Conservation (phyloP, 148 eudicot species). For the Chenopodium formosanum region DNA sequence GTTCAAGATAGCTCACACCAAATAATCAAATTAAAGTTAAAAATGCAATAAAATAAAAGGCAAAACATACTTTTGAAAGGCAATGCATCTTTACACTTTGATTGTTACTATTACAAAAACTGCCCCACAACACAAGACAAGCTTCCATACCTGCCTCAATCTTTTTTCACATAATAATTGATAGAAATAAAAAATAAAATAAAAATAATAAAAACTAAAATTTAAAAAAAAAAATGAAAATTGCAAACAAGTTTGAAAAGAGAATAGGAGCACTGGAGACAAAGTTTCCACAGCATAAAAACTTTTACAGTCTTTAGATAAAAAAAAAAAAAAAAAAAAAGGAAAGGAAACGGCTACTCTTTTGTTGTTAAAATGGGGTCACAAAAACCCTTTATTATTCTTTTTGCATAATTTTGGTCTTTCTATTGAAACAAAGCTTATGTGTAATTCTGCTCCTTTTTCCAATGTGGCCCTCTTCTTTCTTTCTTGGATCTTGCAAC, state of each 20-base stretch:
- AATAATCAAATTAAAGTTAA: neutral
- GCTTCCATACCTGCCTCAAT: conserved; percentile 31
- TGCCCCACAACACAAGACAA: conserved; percentile 38
- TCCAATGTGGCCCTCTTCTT: neutral
- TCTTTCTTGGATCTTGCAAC: conserved; percentile 58
- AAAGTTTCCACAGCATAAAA: conserved; percentile 62
- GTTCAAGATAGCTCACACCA: neutral
- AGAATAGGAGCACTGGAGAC: conserved; percentile 40
- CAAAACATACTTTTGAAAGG: conserved; percentile 34
- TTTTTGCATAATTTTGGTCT: conserved; percentile 24
- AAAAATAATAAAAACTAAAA: neutral
- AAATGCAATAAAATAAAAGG: neutral
- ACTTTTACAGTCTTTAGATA: conserved; percentile 55
- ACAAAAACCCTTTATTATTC: conserved; percentile 39
- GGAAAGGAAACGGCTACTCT: conserved; percentile 39
- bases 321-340: conserved; percentile 18
- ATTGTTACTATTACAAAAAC: conserved; percentile 30
- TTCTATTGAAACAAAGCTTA: conserved; percentile 7
- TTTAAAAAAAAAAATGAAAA: neutral
- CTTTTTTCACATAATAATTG: neutral
- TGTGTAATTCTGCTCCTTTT: neutral
- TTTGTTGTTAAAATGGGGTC: conserved; percentile 32
- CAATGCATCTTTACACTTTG: conserved; percentile 42
- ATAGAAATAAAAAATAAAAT: too few relatives aligned
- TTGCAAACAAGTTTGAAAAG: conserved; percentile 15